These are phyloP conservation scores for Salix dunnii DNA, from an alignment of 345 rosid genomes.

Conservation along the genomic window DNA sequence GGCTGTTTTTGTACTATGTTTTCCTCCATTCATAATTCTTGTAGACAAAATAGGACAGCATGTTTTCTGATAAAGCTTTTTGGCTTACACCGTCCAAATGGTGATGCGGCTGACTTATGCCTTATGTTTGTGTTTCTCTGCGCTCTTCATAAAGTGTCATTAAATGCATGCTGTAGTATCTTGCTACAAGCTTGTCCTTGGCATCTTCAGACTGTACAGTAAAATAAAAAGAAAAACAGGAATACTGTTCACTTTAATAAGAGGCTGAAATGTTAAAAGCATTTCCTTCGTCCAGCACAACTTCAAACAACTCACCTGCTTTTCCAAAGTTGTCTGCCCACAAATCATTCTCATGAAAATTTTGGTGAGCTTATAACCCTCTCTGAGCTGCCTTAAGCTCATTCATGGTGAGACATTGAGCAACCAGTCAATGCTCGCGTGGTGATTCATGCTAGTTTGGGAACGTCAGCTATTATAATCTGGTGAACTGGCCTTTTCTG, in stretches of 20 bases:
- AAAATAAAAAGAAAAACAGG: neutral
- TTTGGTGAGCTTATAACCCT: neutral
- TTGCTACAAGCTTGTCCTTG: neutral
- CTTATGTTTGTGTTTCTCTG: neutral
- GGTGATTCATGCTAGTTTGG: neutral
- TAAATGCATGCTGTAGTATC: neutral
- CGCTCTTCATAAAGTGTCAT: neutral
- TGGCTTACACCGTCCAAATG: neutral
- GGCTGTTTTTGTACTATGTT: neutral
- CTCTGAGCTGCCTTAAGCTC: neutral
- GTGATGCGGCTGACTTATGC: neutral
- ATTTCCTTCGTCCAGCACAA: neutral
- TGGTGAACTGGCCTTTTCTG: neutral
- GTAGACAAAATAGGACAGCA: neutral
- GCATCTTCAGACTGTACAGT: neutral
- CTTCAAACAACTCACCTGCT: neutral
- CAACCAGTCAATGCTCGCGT: neutral
- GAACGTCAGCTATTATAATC: neutral
- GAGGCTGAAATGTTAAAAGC: neutral
- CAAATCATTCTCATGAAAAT: neutral
- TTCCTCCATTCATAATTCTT: neutral
- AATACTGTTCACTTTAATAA: neutral
- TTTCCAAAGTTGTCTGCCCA: neutral
- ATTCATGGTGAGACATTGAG: neutral
- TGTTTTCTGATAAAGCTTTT: neutral